Evolutionary conservation across 164 flowering plant genomes (phyloP).

Genomic region (Vitis rupestris): DNA sequence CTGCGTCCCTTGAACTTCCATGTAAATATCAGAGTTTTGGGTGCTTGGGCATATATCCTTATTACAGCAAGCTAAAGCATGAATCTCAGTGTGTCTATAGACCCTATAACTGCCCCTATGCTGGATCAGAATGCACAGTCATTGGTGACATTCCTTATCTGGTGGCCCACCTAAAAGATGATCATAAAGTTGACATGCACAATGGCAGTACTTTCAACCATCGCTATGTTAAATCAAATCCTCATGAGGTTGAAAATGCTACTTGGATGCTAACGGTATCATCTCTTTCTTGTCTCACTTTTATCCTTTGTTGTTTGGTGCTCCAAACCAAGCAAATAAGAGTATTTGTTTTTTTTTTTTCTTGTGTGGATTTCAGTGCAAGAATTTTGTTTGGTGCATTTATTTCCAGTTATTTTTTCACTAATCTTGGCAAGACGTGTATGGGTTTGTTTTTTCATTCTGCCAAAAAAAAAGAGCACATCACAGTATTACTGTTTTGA

Average conservation of each 20-base stretch:
- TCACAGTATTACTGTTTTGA: neutral
- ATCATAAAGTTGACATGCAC: conserved; percentile 96
- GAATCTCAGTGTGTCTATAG: conserved; percentile 72
- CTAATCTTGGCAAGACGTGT: neutral
- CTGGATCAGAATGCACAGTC: conserved; percentile 90
- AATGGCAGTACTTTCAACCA: conserved; percentile 90
- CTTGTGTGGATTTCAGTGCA: neutral
- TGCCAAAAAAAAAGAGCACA: neutral
- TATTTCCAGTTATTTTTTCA: neutral
- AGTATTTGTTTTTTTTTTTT: neutral
- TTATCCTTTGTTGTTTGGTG: neutral
- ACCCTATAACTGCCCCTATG: conserved; percentile 93
- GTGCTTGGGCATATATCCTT: conserved; percentile 79
- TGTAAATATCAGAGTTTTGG: conserved; percentile 88
- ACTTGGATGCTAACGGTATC: conserved; percentile 97
- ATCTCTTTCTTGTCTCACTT: neutral
- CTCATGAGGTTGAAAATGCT: conserved; percentile 90
- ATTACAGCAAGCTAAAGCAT: conserved; percentile 93
- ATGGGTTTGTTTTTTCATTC: neutral
- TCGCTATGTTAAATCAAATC: conserved; percentile 92
- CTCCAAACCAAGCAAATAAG: too few relatives aligned
- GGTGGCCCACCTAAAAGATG: conserved; percentile 80
- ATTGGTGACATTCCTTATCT: conserved; percentile 80
- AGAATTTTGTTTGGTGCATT: neutral
- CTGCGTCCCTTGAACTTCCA: conserved; percentile 92